These are phyloP conservation scores for Circinella umbellata DNA, from an alignment of 371 early-diverging fungal genomes.

Conservation along the genomic window DNA sequence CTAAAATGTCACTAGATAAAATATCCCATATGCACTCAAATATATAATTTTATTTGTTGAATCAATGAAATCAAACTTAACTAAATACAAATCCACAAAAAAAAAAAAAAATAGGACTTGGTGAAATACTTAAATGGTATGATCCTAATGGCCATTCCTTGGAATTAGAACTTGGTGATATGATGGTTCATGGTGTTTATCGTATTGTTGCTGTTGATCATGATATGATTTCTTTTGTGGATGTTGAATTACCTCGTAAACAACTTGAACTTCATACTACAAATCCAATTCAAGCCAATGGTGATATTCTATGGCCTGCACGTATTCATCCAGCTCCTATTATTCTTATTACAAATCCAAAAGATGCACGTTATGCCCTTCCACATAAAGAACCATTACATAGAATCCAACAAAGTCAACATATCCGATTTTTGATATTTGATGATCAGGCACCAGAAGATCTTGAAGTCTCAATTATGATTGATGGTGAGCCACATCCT, in stretches of 20 bases:
- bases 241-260: conserved; percentile 64
- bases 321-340: conserved; percentile 64
- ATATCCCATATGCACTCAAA: no score
- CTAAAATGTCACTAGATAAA: no score
- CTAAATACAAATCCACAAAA: no score
- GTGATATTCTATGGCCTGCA: conserved; percentile 32
- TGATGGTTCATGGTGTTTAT: conserved; percentile 84
- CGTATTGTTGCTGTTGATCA: conserved; percentile 88
- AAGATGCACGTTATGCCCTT: conserved; percentile 79
- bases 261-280: conserved; percentile 32
- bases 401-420: conserved; percentile 62
- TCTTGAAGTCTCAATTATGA: conserved; percentile 53
- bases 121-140: conserved; percentile 68
- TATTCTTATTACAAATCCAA: conserved; percentile 87
- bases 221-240: conserved; percentile 84
- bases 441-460: conserved; percentile 31
- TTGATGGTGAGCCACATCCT: conserved; percentile 45
- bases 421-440: conserved; percentile 81
- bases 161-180: conserved; percentile 87
- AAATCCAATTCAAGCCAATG: conserved; percentile 18
- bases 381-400: conserved; percentile 74
- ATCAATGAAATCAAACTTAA: no score
- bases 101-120: conserved; percentile 52
- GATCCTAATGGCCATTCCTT: conserved; percentile 64
- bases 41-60: no score